Percentiles rank a stretch among this genome's conserved stretches.
phyloP scores from a whole-genome alignment of 2,329 filamentous ascomycete species.

The Fusarium begoniae region DNA sequence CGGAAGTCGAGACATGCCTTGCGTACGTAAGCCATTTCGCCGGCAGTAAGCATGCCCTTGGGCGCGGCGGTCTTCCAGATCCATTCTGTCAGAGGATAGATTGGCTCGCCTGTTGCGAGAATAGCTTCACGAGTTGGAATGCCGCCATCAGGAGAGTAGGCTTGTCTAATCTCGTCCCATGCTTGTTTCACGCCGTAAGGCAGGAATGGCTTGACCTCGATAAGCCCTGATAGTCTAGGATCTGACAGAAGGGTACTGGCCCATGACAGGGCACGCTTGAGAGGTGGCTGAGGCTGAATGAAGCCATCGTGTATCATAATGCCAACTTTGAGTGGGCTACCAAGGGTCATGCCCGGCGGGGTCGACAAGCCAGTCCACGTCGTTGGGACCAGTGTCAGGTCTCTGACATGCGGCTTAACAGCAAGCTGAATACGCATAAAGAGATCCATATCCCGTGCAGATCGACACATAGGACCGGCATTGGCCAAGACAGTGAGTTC shows the following conservation, averaged over 20 bases:
- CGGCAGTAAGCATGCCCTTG: not conserved
- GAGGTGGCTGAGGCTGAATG: not conserved
- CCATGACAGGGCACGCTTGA: not conserved
- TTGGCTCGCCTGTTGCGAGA: not conserved
- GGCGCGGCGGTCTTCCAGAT: not conserved
- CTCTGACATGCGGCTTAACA: not conserved
- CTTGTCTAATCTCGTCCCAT: not conserved
- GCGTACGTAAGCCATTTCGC: not conserved
- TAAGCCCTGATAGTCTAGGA: not conserved
- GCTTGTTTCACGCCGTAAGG: not conserved
- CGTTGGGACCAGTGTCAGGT: not conserved
- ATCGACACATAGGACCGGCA: not conserved
- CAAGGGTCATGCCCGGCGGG: not conserved
- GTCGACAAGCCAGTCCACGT: not conserved
- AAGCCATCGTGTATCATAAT: not conserved
- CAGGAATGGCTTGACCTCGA: not conserved
- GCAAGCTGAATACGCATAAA: not conserved
- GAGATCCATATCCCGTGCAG: not conserved
- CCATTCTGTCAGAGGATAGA: not conserved
- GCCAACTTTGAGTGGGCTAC: not conserved
- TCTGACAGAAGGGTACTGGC: not conserved
- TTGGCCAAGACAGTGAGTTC: not conserved
- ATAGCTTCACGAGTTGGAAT: not conserved
- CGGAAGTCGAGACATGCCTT: not conserved
- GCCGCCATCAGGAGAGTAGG: not conserved